Evolutionary conservation across 164 flowering plant genomes (phyloP).

Genomic region (Vitis labrusca): DNA sequence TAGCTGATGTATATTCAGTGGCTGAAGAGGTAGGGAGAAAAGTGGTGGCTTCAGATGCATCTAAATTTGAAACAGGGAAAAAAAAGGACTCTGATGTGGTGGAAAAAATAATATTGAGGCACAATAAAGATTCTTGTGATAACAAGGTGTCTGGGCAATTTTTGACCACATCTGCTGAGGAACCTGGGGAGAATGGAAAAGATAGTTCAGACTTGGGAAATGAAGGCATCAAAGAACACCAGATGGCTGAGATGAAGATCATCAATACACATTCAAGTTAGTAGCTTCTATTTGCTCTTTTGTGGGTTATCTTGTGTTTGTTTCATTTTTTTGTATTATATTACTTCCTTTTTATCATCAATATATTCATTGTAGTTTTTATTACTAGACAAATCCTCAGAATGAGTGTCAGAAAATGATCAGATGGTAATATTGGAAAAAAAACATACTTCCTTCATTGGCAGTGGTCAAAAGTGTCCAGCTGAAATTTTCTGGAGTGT

Average conservation of each 20-base stretch:
- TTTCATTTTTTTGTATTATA: background rate
- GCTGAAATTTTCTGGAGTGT: background rate
- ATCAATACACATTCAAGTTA: slow-evolving; percentile 7
- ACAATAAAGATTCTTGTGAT: slow-evolving; percentile 2
- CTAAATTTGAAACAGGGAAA: slow-evolving; percentile 4
- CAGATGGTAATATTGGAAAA: background rate
- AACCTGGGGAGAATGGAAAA: slow-evolving; percentile 3
- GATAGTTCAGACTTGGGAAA: background rate
- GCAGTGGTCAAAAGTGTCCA: background rate
- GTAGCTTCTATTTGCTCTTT: slow-evolving; percentile 2
- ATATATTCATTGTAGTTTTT: background rate
- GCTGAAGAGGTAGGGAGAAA: background rate
- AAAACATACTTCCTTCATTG: background rate
- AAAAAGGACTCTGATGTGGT: slow-evolving; percentile 3
- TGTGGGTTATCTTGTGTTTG: background rate
- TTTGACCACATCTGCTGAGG: background rate
- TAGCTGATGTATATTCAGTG: slow-evolving; percentile 3
- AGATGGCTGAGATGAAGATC: background rate
- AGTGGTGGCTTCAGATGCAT: slow-evolving; percentile 8
- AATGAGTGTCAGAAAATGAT: slow-evolving; percentile 1
- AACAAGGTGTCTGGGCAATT: background rate
- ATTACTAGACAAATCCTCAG: background rate
- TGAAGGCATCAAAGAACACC: background rate
- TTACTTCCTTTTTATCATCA: background rate
- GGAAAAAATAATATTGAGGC: background rate